These are phyloP conservation scores for Hypseocharis bilobata DNA, from an alignment of 441 rosid genomes.

Conservation along the genomic window DNA sequence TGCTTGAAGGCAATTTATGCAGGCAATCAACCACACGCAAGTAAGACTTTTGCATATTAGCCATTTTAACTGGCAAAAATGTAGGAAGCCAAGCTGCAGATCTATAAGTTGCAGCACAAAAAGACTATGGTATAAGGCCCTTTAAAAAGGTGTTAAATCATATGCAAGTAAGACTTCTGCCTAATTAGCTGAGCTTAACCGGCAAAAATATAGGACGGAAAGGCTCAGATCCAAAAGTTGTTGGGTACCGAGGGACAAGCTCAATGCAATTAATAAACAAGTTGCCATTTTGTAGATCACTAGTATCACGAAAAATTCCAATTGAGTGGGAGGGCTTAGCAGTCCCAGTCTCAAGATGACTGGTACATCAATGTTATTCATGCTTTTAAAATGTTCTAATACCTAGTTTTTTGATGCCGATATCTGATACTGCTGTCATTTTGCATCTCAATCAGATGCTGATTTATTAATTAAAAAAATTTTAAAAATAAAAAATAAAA, in stretches of 20 bases:
- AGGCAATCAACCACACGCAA: not conserved
- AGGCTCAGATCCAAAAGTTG: conserved; percentile 1
- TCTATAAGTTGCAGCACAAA: too few species aligned
- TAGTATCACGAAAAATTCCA: not conserved
- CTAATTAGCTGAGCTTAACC: not conserved
- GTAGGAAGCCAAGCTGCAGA: too few species aligned
- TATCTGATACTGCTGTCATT: not conserved
- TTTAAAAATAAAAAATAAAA: not conserved
- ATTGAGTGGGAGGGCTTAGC: too few species aligned
- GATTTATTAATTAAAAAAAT: not conserved
- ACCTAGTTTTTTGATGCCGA: not conserved
- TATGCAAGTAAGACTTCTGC: not conserved
- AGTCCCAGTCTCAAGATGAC: too few species aligned
- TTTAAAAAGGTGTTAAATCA: not conserved
- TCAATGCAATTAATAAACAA: not conserved
- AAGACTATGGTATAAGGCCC: too few species aligned
- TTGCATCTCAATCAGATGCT: not conserved
- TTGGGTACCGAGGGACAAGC: not conserved
- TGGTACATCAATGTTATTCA: not conserved
- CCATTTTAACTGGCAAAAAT: not conserved
- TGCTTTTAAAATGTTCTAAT: not conserved
- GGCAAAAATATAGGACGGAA: too few species aligned
- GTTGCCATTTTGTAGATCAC: too few species aligned
- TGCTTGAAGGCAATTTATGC: not conserved
- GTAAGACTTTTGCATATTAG: not conserved